Conservation (phyloP, 352 stramenopile genomes). For the Peronospora tabacina region DNA sequence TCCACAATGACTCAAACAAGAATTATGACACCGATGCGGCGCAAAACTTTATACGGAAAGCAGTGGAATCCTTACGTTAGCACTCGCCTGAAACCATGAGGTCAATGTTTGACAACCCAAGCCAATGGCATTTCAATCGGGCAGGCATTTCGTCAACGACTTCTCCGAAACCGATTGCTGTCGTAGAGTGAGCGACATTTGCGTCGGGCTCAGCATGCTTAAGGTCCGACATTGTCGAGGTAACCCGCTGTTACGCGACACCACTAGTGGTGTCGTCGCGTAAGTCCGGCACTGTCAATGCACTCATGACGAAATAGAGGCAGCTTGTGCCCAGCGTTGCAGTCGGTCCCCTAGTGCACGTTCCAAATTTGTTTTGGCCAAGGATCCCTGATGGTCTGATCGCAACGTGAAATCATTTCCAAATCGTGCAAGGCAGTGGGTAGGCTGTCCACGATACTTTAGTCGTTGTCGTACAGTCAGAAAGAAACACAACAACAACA, state of each 20-base stretch:
- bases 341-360: slow-evolving; percentile 4
- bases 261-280: slow-evolving; percentile 10
- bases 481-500: no score
- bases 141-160: slow-evolving; percentile 9
- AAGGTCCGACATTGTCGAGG: slow-evolving; percentile 12
- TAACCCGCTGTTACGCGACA: slow-evolving; percentile 3
- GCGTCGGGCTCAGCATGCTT: slow-evolving; percentile 25
- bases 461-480: slow-evolving; percentile 3
- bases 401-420: neutral
- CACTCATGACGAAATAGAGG: slow-evolving; percentile 7
- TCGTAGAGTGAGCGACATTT: slow-evolving; percentile 3
- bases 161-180: neutral
- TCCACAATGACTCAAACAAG: slow-evolving; percentile 6
- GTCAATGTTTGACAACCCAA: neutral
- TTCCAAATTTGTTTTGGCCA: neutral
- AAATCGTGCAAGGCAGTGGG: neutral
- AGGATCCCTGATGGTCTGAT: no score
- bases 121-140: neutral
- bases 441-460: slow-evolving; percentile 20
- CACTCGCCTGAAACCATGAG: neutral
- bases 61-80: neutral
- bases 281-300: slow-evolving; percentile 2
- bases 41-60: neutral
- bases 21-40: neutral
- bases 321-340: slow-evolving; percentile 7